phyloP scores from a whole-genome alignment of 257 asterid species.

The Solanum chilense region DNA sequence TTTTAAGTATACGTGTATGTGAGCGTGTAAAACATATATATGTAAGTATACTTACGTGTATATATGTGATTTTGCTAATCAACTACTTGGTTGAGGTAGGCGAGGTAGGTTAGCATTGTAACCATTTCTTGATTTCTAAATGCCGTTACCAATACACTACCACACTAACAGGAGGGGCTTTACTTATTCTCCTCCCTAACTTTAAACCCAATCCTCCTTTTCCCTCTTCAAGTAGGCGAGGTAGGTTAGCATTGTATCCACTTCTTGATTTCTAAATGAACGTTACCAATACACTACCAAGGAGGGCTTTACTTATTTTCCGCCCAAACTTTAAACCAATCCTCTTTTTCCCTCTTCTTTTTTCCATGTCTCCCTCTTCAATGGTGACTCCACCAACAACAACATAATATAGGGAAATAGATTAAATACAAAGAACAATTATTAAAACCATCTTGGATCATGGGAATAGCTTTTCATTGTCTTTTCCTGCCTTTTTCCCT shows the following conservation, averaged over 20 bases:
- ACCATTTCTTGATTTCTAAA: neutral
- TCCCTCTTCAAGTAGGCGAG: neutral
- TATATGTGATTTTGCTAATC: neutral
- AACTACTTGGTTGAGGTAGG: neutral
- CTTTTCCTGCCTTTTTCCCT: neutral
- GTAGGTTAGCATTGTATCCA: neutral
- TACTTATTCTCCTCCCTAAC: neutral
- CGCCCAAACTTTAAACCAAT: neutral
- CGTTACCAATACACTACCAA: neutral
- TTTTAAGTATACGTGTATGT: neutral
- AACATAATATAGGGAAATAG: neutral
- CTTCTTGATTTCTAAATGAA: neutral
- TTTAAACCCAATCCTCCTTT: neutral
- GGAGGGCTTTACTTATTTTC: neutral
- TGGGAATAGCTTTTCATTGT: neutral
- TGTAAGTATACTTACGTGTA: neutral
- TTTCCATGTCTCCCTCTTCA: neutral
- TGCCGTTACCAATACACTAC: neutral
- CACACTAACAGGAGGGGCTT: neutral
- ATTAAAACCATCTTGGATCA: neutral
- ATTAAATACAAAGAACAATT: neutral
- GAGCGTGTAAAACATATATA: neutral
- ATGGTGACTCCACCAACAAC: neutral
- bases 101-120: neutral
- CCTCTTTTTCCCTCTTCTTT: neutral